A percentile compares a stretch with the other conserved stretches of the same genome.
Conservation (phyloP, 352 stramenopile genomes). For the Peronospora destructor region DNA sequence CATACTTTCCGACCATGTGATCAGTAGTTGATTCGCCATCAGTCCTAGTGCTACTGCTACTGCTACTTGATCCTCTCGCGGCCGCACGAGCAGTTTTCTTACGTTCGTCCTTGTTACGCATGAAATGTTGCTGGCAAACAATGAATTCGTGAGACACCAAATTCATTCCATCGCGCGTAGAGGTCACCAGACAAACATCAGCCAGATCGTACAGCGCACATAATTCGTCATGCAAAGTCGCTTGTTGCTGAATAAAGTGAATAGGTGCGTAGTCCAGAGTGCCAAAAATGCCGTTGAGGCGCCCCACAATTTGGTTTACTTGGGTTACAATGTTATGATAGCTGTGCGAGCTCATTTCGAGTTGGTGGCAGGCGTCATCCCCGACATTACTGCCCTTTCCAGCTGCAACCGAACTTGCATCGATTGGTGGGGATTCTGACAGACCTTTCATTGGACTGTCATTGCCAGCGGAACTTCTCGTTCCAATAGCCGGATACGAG, state of each 20-base stretch:
- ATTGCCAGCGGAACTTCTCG: slow-evolving; percentile 14
- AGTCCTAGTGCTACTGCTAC: slow-evolving; percentile 4
- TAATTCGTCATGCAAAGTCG: slow-evolving; percentile 76
- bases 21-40: neutral
- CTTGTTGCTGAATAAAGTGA: slow-evolving; percentile 85
- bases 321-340: slow-evolving; percentile 66
- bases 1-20: neutral
- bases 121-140: slow-evolving; percentile 82
- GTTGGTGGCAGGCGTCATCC: slow-evolving; percentile 43
- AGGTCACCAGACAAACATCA: slow-evolving; percentile 86
- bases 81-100: slow-evolving; percentile 41
- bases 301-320: slow-evolving; percentile 85
- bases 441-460: slow-evolving; percentile 28
- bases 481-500: slow-evolving; percentile 20
- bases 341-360: slow-evolving; percentile 74
- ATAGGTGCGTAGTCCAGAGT: slow-evolving; percentile 87
- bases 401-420: slow-evolving; percentile 17
- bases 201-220: slow-evolving; percentile 86
- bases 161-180: slow-evolving; percentile 87
- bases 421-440: slow-evolving; percentile 20
- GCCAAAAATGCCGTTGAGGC: slow-evolving; percentile 86
- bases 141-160: slow-evolving; percentile 87
- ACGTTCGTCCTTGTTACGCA: slow-evolving; percentile 65
- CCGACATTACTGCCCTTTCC: slow-evolving; percentile 23
- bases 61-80: slow-evolving; percentile 2